These are phyloP conservation scores for Hirsutella minnesotensis DNA, from an alignment of 2,329 filamentous ascomycete genomes.

Conservation along the genomic window DNA sequence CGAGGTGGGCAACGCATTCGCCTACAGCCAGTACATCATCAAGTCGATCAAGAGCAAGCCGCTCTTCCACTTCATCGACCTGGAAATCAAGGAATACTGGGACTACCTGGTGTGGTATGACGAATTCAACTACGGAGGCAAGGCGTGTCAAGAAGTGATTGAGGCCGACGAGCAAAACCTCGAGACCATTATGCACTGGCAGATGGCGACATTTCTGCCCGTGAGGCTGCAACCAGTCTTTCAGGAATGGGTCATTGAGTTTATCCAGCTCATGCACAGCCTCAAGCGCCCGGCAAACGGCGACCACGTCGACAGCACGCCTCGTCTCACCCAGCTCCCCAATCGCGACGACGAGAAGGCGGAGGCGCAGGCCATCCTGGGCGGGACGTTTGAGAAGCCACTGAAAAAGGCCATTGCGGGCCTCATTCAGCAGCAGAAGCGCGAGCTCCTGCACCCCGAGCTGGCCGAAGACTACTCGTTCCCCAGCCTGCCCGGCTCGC, in stretches of 20 bases:
- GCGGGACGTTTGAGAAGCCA: constrained; percentile 77
- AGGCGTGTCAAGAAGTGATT: constrained; percentile 73
- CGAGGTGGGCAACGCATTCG: constrained; percentile 91
- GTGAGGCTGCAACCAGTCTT: constrained; percentile 70
- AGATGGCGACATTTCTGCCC: constrained; percentile 83
- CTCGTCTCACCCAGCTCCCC: constrained; percentile 46
- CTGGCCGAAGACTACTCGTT: constrained; percentile 80
- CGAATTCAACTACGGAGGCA: constrained; percentile 96
- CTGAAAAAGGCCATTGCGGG: constrained; percentile 77
- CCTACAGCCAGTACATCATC: constrained; percentile 94
- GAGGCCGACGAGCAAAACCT: constrained; percentile 63
- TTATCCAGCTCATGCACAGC: constrained; percentile 85
- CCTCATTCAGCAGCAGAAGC: constrained; percentile 75
- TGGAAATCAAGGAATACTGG: constrained; percentile 98
- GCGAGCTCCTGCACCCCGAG: constrained; percentile 81
- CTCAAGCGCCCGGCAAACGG: constrained; percentile 58
- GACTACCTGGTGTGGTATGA: constrained; percentile 99
- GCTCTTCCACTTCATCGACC: constrained; percentile 90
- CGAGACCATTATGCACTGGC: constrained; percentile 97
- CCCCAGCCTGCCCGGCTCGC: constrained; percentile 64
- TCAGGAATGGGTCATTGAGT: constrained; percentile 87
- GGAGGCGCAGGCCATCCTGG: constrained; percentile 55
- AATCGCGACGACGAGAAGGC: constrained; percentile 39
- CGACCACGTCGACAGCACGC: constrained; percentile 34
- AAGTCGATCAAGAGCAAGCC: constrained; percentile 95